phyloP scores from a whole-genome alignment of 257 asterid species.

The Solanum chiquidenum region DNA sequence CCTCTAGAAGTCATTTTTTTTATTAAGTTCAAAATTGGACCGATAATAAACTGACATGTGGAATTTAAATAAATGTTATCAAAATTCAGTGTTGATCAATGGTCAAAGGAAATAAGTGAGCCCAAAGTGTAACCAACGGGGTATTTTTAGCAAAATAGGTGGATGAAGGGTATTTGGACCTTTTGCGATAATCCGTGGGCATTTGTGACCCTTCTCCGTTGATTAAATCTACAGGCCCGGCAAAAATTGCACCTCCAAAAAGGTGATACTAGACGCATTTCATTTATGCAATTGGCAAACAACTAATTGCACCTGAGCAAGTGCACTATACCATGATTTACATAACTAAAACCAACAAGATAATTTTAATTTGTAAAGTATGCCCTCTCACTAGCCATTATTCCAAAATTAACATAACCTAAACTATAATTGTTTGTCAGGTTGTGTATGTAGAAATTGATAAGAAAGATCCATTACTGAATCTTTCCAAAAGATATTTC shows the following conservation, averaged over 20 bases:
- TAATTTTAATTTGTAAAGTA: neutral
- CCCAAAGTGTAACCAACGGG: neutral
- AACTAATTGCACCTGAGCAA: neutral
- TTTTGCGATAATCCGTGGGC: neutral
- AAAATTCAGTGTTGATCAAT: neutral
- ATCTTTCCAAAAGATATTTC: neutral
- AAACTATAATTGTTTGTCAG: neutral
- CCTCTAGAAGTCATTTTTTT: neutral
- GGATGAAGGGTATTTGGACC: neutral
- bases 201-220: neutral
- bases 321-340: neutral
- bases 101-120: neutral
- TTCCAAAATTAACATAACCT: neutral
- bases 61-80: neutral
- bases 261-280: neutral
- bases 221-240: neutral
- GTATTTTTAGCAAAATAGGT: neutral
- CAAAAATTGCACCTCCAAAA: neutral
- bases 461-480: neutral
- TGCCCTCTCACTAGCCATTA: neutral
- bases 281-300: neutral
- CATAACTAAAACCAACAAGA: neutral
- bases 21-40: neutral
- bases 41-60: neutral
- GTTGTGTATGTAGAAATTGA: neutral